Evolutionary conservation across 177 flowering plant genomes (phyloP).

Genomic region (Vitis hybrid): DNA sequence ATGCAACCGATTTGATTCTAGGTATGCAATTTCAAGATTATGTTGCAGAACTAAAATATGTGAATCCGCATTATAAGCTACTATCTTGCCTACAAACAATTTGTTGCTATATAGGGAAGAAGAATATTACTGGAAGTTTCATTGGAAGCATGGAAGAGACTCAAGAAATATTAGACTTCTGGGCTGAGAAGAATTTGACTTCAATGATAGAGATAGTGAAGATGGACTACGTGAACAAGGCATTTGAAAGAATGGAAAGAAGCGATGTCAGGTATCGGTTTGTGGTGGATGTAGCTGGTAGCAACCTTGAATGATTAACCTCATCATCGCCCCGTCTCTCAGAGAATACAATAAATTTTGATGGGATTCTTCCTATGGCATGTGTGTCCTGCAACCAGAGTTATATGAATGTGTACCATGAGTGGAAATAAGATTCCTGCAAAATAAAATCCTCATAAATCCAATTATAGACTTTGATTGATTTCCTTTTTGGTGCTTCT

Average conservation of each 20-base stretch:
- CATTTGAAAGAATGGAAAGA: slow-evolving; percentile 58
- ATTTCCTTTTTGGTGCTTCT: no score
- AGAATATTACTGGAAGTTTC: slow-evolving; percentile 47
- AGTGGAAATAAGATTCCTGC: no score
- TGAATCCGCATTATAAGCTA: no score
- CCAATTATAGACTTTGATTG: no score
- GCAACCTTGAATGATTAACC: slow-evolving; percentile 28
- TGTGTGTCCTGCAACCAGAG: no score
- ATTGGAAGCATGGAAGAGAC: slow-evolving; percentile 61
- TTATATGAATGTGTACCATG: no score
- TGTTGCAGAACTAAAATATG: no score
- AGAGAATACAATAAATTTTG: no score
- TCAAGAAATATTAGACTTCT: slow-evolving; percentile 45
- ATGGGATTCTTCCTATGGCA: no score
- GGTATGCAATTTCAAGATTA: slow-evolving; percentile 22
- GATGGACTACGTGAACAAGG: slow-evolving; percentile 51
- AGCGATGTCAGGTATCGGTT: slow-evolving; percentile 64
- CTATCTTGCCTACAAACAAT: no score
- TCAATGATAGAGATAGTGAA: slow-evolving; percentile 53
- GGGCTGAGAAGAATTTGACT: slow-evolving; percentile 44
- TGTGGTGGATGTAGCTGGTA: slow-evolving; percentile 53
- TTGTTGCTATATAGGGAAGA: slow-evolving; percentile 32
- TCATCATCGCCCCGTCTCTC: not conserved
- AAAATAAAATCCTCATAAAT: no score
- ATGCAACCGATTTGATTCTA: slow-evolving; percentile 26